Percentiles rank a stretch among this genome's conserved stretches.
Conservation (phyloP, 371 early-diverging fungal species). For the Mucor lusitanicus region DNA sequence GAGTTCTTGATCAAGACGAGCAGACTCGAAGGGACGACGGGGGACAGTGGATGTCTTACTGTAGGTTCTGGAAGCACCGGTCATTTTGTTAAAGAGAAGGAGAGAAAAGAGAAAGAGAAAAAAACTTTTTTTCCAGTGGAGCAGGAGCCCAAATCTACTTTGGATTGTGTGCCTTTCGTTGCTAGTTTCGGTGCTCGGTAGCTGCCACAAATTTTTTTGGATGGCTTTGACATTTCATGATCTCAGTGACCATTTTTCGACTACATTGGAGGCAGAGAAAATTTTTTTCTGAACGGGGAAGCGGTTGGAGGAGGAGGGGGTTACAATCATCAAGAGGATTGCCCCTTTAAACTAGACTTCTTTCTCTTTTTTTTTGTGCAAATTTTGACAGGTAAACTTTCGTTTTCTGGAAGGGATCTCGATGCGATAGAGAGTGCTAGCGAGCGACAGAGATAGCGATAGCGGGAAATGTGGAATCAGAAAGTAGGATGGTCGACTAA, state of each 20-base stretch:
- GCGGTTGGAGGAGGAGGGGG: background rate
- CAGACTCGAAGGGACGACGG: slow-evolving; percentile 98
- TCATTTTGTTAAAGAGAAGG: slow-evolving; percentile 20
- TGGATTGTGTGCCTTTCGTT: background rate
- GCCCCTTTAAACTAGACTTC: slow-evolving; percentile 13
- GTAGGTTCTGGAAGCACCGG: slow-evolving; percentile 58
- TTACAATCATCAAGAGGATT: background rate
- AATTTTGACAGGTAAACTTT: slow-evolving; percentile 37
- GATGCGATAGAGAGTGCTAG: background rate
- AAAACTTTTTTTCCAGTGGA: slow-evolving; percentile 31
- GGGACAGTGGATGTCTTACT: slow-evolving; percentile 99
- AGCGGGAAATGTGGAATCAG: background rate
- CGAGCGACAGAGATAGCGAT: background rate
- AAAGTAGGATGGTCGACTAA: background rate
- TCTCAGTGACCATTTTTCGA: background rate
- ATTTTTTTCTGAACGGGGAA: slow-evolving; percentile 7
- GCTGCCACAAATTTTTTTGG: background rate
- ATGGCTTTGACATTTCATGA: background rate
- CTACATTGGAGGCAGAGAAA: slow-evolving; percentile 4
- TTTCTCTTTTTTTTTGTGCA: slow-evolving; percentile 38
- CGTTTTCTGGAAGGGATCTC: background rate
- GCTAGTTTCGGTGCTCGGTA: background rate
- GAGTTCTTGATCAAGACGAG: slow-evolving; percentile 98
- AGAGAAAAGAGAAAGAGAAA: background rate
- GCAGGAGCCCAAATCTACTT: background rate